Percentiles rank a stretch among this genome's conserved stretches.
phyloP scores from a whole-genome alignment of 805 yeast genomes.

The Tetrapisispora namnaoensis region DNA sequence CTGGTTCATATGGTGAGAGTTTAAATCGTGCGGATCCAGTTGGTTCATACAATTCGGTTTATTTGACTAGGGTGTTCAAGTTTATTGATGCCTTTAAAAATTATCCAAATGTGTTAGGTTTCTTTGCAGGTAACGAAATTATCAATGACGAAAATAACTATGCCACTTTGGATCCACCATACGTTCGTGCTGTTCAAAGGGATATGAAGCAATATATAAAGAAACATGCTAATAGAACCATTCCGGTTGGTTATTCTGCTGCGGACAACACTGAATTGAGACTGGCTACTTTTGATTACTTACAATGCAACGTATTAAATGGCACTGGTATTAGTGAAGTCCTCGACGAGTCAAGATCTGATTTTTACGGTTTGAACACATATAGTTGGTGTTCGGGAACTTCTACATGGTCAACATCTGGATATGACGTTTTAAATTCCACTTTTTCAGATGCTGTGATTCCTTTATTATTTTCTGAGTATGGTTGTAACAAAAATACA shows the following conservation, averaged over 20 bases:
- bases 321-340: conserved; percentile 35
- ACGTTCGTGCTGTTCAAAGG: conserved; percentile 83
- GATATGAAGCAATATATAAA: conserved; percentile 79
- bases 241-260: conserved; percentile 95
- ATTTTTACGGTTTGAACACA: conserved; percentile 80
- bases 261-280: conserved; percentile 72
- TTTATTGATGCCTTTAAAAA: conserved; percentile 75
- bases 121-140: conserved; percentile 86
- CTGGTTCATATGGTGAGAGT: conserved; percentile 57
- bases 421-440: conserved; percentile 52
- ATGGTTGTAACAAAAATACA: conserved; percentile 67
- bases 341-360: conserved; percentile 58
- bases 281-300: conserved; percentile 63
- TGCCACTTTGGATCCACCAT: conserved; percentile 57
- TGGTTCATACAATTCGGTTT: conserved; percentile 58
- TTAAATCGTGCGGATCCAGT: conserved; percentile 63
- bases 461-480: conserved; percentile 64
- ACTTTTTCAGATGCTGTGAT: conserved; percentile 50
- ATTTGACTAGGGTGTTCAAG: conserved; percentile 71
- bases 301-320: conserved; percentile 63
- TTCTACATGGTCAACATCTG: conserved; percentile 57
- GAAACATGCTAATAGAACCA: conserved; percentile 56
- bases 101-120: conserved; percentile 79
- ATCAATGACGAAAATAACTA: conserved; percentile 65
- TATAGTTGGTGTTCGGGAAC: conserved; percentile 75